phyloP scores from a whole-genome alignment of 2,329 filamentous ascomycete species.

The Aureobasidium uvarum region DNA sequence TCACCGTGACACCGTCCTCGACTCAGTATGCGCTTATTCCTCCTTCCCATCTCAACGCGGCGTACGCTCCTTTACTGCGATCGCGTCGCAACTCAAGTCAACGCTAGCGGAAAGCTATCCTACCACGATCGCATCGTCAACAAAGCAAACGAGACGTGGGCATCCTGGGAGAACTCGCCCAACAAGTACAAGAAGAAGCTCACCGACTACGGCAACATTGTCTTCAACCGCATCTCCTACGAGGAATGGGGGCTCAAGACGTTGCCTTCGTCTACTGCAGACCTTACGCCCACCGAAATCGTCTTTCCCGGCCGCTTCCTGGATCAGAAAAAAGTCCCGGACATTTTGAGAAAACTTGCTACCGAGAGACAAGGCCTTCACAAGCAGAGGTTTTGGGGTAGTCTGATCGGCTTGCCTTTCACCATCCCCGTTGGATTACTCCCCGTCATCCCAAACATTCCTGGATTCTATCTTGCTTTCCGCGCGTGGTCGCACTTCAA shows the following conservation, averaged over 20 bases:
- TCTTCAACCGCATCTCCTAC: constrained; percentile 83
- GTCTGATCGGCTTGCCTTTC: constrained; percentile 77
- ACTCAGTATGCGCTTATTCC: constrained; percentile 76
- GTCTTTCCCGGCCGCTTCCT: constrained; percentile 73
- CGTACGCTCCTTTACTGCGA: constrained; percentile 92
- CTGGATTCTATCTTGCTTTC: constrained; percentile 60
- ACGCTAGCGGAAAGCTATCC: constrained; percentile 49
- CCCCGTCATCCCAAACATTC: constrained; percentile 27
- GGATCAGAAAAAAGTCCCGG: constrained; percentile 57
- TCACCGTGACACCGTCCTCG: neutral
- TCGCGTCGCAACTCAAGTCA: constrained; percentile 50
- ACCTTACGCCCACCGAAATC: constrained; percentile 51
- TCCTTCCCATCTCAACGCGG: constrained; percentile 88
- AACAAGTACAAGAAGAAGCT: constrained; percentile 79
- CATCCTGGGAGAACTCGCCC: constrained; percentile 75
- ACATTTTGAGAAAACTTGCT: constrained; percentile 67
- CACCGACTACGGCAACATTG: constrained; percentile 77
- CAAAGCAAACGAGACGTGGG: constrained; percentile 76
- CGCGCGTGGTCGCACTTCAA: constrained; percentile 89
- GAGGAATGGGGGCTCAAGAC: constrained; percentile 99
- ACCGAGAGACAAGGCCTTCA: constrained; percentile 80
- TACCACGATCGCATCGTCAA: constrained; percentile 66
- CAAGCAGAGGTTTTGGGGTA: constrained; percentile 73
- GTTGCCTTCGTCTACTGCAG: constrained; percentile 72
- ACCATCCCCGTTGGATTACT: constrained; percentile 57